Evolutionary conservation across 164 flowering plant genomes (phyloP), one percentile per base, ranked within the genome.

Genomic region (Vitis rotundifolia): DNA sequence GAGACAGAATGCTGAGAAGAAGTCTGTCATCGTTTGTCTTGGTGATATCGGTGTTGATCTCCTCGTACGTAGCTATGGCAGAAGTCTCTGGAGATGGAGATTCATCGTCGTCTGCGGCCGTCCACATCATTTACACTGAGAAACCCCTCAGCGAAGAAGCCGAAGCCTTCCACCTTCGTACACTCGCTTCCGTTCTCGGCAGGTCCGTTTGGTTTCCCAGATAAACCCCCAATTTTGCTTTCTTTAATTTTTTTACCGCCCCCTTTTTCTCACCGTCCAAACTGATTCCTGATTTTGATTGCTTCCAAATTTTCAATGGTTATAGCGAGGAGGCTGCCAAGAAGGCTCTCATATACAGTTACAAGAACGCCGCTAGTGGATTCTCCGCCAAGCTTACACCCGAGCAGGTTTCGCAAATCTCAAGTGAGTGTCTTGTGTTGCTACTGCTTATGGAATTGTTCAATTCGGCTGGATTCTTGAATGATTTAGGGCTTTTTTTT

Each of bases 301-400:
- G 9, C 44, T 37, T 5, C 44, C 44, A 37, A 37, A 37, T 37
- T 37, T 37, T 37, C 44, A 3, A 37, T 37, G 5, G 44, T 37
- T 51, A 48, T 73, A 92, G 98, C 70, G 98, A 90, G 81, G 94
- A 85, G 66, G 97, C 96, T 22, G 99, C 99, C 1, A 89, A 82
- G 78, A 89, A 83, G 55, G 89, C 96, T 55, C 71, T 95, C 76
- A 1, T 95, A 15, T 95, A 95, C 70, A 84, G 84, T 64, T 95
- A 95, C 81, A 92, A 90, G 87, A 78, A 59, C n/a, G 98, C 93
- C 16, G 97, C 96, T 0, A 85, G 82, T 71, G 99, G 99, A 10
- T 95, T 92, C 81, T 91, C 99, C 0, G 97, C 96, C 3, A 95
- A 88, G 79, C 92, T 95, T 15, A 92, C 99, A 31, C 87, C 94